Conservation (phyloP, 495 filamentous ascomycete species). For the Parmelia sp. region DNA sequence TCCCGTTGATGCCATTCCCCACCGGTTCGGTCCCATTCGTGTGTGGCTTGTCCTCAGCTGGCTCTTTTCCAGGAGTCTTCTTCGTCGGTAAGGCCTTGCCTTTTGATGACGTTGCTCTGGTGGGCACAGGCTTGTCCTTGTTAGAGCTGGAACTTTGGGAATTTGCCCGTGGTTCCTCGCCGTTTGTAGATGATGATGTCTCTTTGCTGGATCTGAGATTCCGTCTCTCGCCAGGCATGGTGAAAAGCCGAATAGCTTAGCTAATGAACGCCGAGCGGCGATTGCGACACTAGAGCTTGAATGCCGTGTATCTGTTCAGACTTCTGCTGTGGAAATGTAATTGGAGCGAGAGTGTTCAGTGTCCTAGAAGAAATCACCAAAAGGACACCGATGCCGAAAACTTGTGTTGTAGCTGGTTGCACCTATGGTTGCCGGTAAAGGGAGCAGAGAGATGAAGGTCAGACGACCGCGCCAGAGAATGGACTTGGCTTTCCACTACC, state of each 20-base stretch:
- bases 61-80: slow-evolving; percentile 40
- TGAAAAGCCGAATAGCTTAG: slow-evolving; percentile 14
- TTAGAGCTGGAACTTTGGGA: slow-evolving; percentile 45
- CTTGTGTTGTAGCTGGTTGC: slow-evolving; percentile 4
- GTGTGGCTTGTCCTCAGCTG: slow-evolving; percentile 64
- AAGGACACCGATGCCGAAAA: not conserved
- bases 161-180: slow-evolving; percentile 47
- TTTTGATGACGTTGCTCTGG: slow-evolving; percentile 38
- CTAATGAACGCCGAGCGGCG: slow-evolving; percentile 21
- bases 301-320: not conserved
- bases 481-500: slow-evolving; percentile 3
- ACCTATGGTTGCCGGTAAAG: slow-evolving; percentile 13
- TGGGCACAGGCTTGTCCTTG: slow-evolving; percentile 45
- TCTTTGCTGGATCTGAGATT: slow-evolving; percentile 54
- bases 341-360: not conserved
- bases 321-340: not conserved
- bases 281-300: slow-evolving; percentile 12
- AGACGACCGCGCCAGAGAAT: not conserved
- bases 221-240: slow-evolving; percentile 52
- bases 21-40: slow-evolving; percentile 63
- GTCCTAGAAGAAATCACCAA: not conserved
- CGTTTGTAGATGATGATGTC: slow-evolving; percentile 51
- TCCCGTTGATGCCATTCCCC: slow-evolving; percentile 68
- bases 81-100: slow-evolving; percentile 42
- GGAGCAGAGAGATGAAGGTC: slow-evolving; percentile 5